Conservation (phyloP, 2,329 filamentous ascomycete genomes). For the Aureobasidium lini region DNA sequence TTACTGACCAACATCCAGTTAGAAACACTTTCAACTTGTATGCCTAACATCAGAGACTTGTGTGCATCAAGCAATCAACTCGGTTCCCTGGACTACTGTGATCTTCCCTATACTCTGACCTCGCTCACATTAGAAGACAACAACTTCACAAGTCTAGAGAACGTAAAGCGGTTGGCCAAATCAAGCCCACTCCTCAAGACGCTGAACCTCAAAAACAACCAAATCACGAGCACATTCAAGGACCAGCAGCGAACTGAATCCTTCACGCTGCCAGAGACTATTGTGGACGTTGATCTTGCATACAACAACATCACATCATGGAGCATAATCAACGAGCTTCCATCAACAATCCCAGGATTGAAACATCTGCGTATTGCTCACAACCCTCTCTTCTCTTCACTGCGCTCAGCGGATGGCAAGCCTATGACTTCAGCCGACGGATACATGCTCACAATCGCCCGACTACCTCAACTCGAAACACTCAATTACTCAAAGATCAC, state of each 20-base stretch:
- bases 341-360: conserved; percentile 63
- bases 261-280: neutral
- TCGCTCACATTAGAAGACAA: conserved; percentile 68
- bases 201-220: conserved; percentile 66
- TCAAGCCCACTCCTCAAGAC: conserved; percentile 46
- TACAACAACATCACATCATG: conserved; percentile 50
- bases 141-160: conserved; percentile 51
- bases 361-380: conserved; percentile 69
- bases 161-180: conserved; percentile 37
- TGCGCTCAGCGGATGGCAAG: conserved; percentile 34
- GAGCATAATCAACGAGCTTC: conserved; percentile 65
- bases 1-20: conserved; percentile 11
- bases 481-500: conserved; percentile 69
- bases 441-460: conserved; percentile 80
- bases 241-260: neutral
- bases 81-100: conserved; percentile 25
- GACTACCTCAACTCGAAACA: conserved; percentile 57
- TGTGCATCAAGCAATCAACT: conserved; percentile 35
- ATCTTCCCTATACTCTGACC: conserved; percentile 47
- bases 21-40: conserved; percentile 34
- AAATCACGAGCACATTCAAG: conserved; percentile 38
- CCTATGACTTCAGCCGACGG: conserved; percentile 61
- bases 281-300: conserved; percentile 38
- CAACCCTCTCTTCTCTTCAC: conserved; percentile 71
- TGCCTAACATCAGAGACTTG: conserved; percentile 52